phyloP scores from a whole-genome alignment of 2,329 filamentous ascomycete genomes.

The Colletotrichum falcatum region DNA sequence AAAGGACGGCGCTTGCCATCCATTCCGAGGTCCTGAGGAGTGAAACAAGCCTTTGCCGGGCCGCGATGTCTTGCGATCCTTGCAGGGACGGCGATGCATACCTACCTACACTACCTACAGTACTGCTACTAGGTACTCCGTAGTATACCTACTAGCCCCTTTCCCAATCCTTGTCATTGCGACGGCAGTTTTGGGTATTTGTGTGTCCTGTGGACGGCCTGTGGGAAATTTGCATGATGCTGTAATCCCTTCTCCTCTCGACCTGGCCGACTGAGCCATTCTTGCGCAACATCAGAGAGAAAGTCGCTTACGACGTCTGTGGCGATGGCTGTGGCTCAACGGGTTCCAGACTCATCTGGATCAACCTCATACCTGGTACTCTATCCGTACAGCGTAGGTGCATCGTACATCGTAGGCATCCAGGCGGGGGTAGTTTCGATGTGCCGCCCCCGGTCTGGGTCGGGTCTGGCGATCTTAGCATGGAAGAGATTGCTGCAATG shows the following conservation, averaged over 20 bases:
- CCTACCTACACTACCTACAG: too few relatives aligned
- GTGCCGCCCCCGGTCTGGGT: neutral
- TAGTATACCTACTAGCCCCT: too few relatives aligned
- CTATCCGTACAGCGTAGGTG: too few relatives aligned
- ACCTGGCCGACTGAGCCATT: slow-evolving; percentile 8
- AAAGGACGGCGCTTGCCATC: slow-evolving; percentile 18
- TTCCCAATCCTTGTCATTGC: neutral
- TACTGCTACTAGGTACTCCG: too few relatives aligned
- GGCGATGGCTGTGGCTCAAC: slow-evolving; percentile 38
- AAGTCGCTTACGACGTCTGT: slow-evolving; percentile 23
- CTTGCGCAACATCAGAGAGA: slow-evolving; percentile 5
- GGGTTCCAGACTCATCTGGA: slow-evolving; percentile 22
- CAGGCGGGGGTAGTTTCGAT: slow-evolving; percentile 2
- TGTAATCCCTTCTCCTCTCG: slow-evolving; percentile 21
- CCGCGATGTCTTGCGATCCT: slow-evolving; percentile 10
- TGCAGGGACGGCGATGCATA: neutral
- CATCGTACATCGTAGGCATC: neutral
- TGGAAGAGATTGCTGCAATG: slow-evolving; percentile 1
- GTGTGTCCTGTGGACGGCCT: neutral
- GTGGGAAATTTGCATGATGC: slow-evolving; percentile 5
- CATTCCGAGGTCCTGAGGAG: slow-evolving; percentile 11
- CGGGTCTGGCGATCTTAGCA: neutral
- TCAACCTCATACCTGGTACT: slow-evolving; percentile 11
- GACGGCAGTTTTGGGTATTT: neutral
- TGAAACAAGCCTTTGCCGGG: slow-evolving; percentile 38